These are phyloP conservation scores for Cerrena zonata DNA, from an alignment of 1,284 basidiomycete species.

Conservation along the genomic window DNA sequence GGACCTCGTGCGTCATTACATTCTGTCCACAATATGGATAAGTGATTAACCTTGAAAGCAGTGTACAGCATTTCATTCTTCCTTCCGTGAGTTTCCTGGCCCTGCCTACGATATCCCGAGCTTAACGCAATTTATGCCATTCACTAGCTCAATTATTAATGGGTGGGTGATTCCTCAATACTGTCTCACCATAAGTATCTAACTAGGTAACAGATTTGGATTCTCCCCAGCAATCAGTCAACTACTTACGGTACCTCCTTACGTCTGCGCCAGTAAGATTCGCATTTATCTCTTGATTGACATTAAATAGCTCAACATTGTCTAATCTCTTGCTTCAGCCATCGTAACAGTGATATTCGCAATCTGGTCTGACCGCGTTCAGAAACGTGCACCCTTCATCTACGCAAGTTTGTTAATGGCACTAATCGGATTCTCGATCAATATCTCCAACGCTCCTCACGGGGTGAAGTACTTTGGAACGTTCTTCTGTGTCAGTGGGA, in stretches of 20 bases:
- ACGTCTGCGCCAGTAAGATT: conserved; percentile 53
- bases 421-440: conserved; percentile 60
- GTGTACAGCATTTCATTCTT: conserved; percentile 60
- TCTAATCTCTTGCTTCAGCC: conserved; percentile 30
- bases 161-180: too few species aligned
- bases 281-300: too few species aligned
- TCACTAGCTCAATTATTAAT: conserved; percentile 57
- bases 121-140: too few species aligned
- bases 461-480: conserved; percentile 66
- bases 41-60: too few species aligned
- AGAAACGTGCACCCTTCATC: conserved; percentile 57
- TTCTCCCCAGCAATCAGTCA: conserved; percentile 53
- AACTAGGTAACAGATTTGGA: conserved; percentile 41
- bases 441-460: conserved; percentile 44
- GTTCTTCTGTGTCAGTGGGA: conserved; percentile 56
- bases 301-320: too few species aligned
- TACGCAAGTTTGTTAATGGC: conserved; percentile 46
- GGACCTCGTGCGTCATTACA: conserved; percentile 46
- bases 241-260: conserved; percentile 66
- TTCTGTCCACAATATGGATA: too few species aligned
- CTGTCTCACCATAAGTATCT: conserved; percentile 43
- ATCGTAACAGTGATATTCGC: conserved; percentile 48
- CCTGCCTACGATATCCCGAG: background rate
- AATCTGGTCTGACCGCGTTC: conserved; percentile 52
- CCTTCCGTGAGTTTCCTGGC: conserved; percentile 44